Conservation (phyloP, 495 filamentous ascomycete genomes). For the Glutinoglossum americanum region DNA sequence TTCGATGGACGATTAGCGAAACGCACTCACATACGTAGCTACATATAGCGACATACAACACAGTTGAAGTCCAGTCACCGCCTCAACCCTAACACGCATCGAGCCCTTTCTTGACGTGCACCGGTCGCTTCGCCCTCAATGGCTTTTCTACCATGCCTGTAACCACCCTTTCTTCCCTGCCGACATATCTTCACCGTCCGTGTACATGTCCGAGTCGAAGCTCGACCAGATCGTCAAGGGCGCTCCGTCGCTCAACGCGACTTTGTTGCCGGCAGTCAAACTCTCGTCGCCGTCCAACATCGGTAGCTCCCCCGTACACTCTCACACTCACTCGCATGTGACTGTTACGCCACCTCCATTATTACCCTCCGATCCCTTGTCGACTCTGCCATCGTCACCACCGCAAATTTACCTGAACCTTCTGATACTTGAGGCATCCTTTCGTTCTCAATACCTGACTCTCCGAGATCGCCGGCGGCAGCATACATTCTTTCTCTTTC, state of each 20-base stretch:
- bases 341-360: constrained; percentile 22
- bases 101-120: not conserved
- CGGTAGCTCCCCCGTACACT: constrained; percentile 2
- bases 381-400: constrained; percentile 66
- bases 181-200: not conserved
- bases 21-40: not conserved
- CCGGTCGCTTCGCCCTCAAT: not conserved
- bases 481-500: constrained; percentile 79
- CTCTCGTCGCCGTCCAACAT: constrained; percentile 18
- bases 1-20: not conserved
- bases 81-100: not conserved
- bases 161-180: not conserved
- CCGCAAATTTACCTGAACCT: constrained; percentile 99
- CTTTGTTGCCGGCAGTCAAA: constrained; percentile 7
- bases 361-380: constrained; percentile 43
- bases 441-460: constrained; percentile 80
- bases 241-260: constrained; percentile 33
- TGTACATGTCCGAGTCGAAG: constrained; percentile 30
- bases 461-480: constrained; percentile 74
- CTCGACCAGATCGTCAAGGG: constrained; percentile 83
- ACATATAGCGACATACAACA: too few relatives aligned
- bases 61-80: not conserved
- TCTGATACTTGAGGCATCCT: constrained; percentile 81
- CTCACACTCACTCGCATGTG: constrained; percentile 6
- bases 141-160: not conserved